Percentiles rank a stretch among this genome's conserved stretches.
phyloP scores from a whole-genome alignment of 2,329 filamentous ascomycete species.

The Bipolaris bicolor region DNA sequence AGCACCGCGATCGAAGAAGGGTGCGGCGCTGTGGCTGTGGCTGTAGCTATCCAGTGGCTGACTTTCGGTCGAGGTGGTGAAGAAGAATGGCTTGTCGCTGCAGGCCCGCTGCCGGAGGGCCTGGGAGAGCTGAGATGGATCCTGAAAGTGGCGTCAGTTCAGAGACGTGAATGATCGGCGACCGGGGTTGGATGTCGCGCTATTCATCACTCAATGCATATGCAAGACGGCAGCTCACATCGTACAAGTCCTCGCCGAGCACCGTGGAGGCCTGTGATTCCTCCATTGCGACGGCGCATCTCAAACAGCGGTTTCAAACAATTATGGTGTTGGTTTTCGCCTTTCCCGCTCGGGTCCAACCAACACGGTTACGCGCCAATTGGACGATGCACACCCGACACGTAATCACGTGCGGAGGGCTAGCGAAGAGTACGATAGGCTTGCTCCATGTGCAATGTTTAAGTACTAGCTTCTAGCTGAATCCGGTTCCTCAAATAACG shows the following conservation, averaged over 20 bases:
- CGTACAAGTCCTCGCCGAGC: constrained; percentile 39
- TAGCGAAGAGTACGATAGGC: background rate
- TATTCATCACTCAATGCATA: constrained; percentile 15
- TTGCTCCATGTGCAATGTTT: background rate
- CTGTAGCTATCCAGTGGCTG: constrained; percentile 15
- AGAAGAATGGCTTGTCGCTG: constrained; percentile 28
- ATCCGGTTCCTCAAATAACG: background rate
- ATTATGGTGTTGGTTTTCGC: constrained; percentile 25
- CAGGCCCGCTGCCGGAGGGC: constrained; percentile 44
- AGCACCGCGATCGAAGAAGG: constrained; percentile 21
- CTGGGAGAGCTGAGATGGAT: constrained; percentile 47
- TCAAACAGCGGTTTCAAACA: constrained; percentile 9
- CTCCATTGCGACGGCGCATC: constrained; percentile 33
- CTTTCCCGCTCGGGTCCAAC: constrained; percentile 16
- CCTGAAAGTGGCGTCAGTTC: constrained; percentile 33
- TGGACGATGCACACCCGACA: constrained; percentile 13
- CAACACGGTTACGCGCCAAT: constrained; percentile 22
- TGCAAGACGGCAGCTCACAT: constrained; percentile 40
- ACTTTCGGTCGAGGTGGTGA: constrained; percentile 35
- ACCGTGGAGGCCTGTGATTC: constrained; percentile 38
- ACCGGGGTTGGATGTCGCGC: constrained; percentile 32
- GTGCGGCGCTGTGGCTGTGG: constrained; percentile 16
- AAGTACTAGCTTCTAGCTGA: background rate
- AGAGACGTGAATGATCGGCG: constrained; percentile 37
- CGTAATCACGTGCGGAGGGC: constrained; percentile 23